These are phyloP conservation scores for Diplocarpon rosae DNA, from an alignment of 2,329 filamentous ascomycete species.

Conservation along the genomic window DNA sequence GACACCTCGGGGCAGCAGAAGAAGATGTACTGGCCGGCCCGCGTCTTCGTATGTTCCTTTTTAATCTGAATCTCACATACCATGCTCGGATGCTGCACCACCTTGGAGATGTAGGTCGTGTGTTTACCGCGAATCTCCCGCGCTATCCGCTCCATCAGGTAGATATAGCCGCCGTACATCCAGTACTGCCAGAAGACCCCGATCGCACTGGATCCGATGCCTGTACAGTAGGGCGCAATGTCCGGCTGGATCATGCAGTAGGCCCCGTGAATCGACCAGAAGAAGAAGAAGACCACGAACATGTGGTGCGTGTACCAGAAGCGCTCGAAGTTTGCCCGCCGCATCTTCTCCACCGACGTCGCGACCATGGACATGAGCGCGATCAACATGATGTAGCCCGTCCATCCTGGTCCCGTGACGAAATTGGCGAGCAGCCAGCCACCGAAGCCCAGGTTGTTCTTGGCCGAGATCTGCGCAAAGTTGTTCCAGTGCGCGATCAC, in stretches of 20 bases:
- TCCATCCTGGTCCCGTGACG: constrained; percentile 72
- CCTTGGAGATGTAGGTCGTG: constrained; percentile 80
- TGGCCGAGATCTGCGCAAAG: constrained; percentile 63
- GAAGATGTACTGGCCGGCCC: constrained; percentile 80
- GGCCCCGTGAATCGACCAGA: constrained; percentile 82
- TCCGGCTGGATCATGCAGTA: constrained; percentile 89
- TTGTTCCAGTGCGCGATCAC: constrained; percentile 84
- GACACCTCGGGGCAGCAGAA: constrained; percentile 79
- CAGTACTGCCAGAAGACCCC: constrained; percentile 87
- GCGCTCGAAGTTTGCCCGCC: constrained; percentile 73
- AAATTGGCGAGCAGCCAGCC: constrained; percentile 72
- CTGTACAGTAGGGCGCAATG: constrained; percentile 65
- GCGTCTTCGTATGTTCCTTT: constrained; percentile 75
- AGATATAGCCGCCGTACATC: constrained; percentile 74
- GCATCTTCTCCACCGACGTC: constrained; percentile 67
- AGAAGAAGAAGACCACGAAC: constrained; percentile 79
- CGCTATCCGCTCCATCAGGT: constrained; percentile 67
- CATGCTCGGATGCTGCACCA: constrained; percentile 80
- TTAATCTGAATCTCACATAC: constrained; percentile 89
- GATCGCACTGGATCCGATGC: constrained; percentile 50
- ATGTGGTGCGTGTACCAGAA: constrained; percentile 90
- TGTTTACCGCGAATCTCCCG: constrained; percentile 70
- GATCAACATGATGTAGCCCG: constrained; percentile 74
- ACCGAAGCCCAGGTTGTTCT: constrained; percentile 66
- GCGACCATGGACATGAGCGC: constrained; percentile 67